Conservation (phyloP, 2,329 filamentous ascomycete species). For the Neocucurbitaria cava region DNA sequence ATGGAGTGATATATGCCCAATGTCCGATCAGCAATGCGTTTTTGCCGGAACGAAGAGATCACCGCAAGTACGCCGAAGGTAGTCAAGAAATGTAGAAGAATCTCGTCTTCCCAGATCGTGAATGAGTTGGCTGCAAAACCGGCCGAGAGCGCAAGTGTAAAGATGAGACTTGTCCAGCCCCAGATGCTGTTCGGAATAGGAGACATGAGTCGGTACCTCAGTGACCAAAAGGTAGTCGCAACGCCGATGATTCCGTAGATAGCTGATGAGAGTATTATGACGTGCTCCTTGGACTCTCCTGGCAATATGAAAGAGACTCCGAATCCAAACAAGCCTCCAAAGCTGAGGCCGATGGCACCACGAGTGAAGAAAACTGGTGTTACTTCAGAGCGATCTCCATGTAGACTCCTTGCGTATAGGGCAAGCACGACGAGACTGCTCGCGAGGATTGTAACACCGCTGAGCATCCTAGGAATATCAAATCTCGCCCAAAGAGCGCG, state of each 20-base stretch:
- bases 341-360: constrained; percentile 57
- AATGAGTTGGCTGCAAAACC: constrained; percentile 98
- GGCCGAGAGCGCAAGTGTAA: constrained; percentile 85
- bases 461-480: constrained; percentile 82
- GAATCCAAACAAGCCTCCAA: constrained; percentile 53
- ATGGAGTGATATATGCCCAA: constrained; percentile 85
- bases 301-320: constrained; percentile 53
- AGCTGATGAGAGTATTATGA: constrained; percentile 50
- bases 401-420: constrained; percentile 71
- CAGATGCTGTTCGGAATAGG: constrained; percentile 78
- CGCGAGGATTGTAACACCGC: constrained; percentile 76
- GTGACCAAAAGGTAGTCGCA: constrained; percentile 50
- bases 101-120: constrained; percentile 98
- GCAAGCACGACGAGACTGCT: constrained; percentile 72
- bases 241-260: constrained; percentile 50
- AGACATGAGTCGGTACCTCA: constrained; percentile 52
- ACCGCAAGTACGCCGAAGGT: constrained; percentile 84
- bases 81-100: constrained; percentile 86
- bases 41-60: constrained; percentile 76
- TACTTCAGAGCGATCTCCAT: constrained; percentile 61
- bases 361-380: constrained; percentile 61
- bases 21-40: constrained; percentile 70
- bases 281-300: constrained; percentile 50
- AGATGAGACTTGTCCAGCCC: constrained; percentile 84
- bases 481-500: constrained; percentile 91